Percentiles rank a stretch among this genome's conserved stretches.
These are phyloP conservation scores for Suillus decipiens DNA, from an alignment of 768 basidiomycete genomes.

Conservation along the genomic window DNA sequence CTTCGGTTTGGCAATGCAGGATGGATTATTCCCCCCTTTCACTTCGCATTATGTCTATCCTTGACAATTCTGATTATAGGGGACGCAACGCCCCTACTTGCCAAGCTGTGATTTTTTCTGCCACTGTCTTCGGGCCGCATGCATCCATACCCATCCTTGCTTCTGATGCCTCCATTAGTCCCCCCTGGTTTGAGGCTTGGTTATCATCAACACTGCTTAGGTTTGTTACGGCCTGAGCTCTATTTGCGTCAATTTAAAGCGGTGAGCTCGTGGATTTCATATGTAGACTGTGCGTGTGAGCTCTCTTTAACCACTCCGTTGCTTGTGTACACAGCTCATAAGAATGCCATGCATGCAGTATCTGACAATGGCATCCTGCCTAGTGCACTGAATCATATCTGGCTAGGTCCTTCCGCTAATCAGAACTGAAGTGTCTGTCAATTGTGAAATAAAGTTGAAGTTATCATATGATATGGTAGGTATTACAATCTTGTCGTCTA, in stretches of 20 bases:
- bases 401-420: neutral
- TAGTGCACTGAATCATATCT: neutral
- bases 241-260: neutral
- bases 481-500: neutral
- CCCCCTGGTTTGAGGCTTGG: neutral
- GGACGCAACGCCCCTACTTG: neutral
- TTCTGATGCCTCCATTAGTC: neutral
- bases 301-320: neutral
- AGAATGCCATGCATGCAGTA: neutral
- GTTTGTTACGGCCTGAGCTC: neutral
- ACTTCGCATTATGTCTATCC: neutral
- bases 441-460: neutral
- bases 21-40: neutral
- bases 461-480: slow-evolving; percentile 1
- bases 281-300: neutral
- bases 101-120: neutral
- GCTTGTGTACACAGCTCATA: neutral
- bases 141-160: neutral
- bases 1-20: slow-evolving; percentile 13
- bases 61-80: neutral
- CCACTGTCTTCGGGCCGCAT: neutral
- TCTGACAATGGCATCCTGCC: neutral
- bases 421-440: neutral
- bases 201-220: neutral
- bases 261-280: neutral